phyloP scores from a whole-genome alignment of 371 early-diverging fungal genomes.

The Basidiobolus meristosporus region DNA sequence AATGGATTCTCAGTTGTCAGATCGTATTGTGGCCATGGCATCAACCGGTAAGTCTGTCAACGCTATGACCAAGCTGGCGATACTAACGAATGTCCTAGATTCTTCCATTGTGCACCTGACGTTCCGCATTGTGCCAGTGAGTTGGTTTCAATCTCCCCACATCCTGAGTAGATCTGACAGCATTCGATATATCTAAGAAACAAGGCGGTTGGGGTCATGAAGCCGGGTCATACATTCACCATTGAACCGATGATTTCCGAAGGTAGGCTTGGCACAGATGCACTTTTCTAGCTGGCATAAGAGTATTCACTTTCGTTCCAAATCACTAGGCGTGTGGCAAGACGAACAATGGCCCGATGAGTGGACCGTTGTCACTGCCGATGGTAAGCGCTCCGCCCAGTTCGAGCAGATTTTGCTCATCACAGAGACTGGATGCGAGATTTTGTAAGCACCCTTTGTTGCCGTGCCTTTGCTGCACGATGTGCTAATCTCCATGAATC shows the following conservation, averaged over 20 bases:
- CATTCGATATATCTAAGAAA: constrained; percentile 36
- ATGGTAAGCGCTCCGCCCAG: constrained; percentile 93
- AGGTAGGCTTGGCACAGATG: too few species aligned
- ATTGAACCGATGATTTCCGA: constrained; percentile 96
- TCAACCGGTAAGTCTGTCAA: constrained; percentile 37
- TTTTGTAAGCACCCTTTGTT: constrained; percentile 37
- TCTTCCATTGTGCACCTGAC: constrained; percentile 76
- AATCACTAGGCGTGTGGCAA: constrained; percentile 24
- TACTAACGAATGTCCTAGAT: too few species aligned
- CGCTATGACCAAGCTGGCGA: too few species aligned
- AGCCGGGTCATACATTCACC: constrained; percentile 86
- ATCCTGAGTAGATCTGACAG: not conserved
- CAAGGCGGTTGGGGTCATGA: constrained; percentile 85
- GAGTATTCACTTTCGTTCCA: too few species aligned
- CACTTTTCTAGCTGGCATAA: too few species aligned
- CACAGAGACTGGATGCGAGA: constrained; percentile 81
- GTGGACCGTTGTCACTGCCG: constrained; percentile 81
- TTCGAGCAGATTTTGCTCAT: constrained; percentile 96
- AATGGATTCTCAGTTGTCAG: constrained; percentile 84
- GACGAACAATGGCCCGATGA: constrained; percentile 73
- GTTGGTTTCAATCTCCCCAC: constrained; percentile 1
- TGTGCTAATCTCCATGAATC: too few species aligned
- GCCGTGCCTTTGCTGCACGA: too few species aligned
- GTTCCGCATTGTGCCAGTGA: constrained; percentile 82
- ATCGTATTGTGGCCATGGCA: constrained; percentile 86